phyloP scores from a whole-genome alignment of 2,329 filamentous ascomycete species.

The Phialemoniopsis sp. region DNA sequence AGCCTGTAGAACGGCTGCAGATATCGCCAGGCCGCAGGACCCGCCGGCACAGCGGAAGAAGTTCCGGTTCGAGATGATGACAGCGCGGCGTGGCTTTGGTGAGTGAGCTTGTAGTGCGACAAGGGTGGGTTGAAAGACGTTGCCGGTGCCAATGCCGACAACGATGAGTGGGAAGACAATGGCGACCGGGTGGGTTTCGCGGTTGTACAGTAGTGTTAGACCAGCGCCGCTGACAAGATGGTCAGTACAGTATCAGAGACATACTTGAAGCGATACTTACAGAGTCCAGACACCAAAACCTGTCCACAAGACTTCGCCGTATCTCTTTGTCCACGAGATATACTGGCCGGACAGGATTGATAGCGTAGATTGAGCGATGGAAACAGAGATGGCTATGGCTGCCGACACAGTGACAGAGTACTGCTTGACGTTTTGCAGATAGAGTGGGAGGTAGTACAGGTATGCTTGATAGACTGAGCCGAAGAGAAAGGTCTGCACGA shows the following conservation, averaged over 20 bases:
- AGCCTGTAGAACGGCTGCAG: conserved; percentile 41
- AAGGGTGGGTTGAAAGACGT: conserved; percentile 41
- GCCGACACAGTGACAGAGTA: conserved; percentile 39
- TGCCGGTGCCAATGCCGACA: conserved; percentile 48
- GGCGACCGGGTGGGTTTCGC: conserved; percentile 23
- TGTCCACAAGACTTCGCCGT: conserved; percentile 52
- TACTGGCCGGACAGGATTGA: conserved; percentile 51
- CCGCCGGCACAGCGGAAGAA: conserved; percentile 59
- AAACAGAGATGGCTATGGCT: conserved; percentile 43
- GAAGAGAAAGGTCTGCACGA: conserved; percentile 56
- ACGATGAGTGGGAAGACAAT: conserved; percentile 48
- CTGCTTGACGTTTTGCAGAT: conserved; percentile 50
- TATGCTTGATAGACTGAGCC: conserved; percentile 55
- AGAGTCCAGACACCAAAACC: conserved; percentile 29
- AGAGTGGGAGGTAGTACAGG: conserved; percentile 59
- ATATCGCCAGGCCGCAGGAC: conserved; percentile 52
- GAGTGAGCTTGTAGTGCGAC: conserved; percentile 56
- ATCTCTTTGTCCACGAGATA: conserved; percentile 51
- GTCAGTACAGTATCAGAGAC: too few species aligned
- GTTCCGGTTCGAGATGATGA: conserved; percentile 59
- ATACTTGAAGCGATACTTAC: too few species aligned
- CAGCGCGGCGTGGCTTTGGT: conserved; percentile 51
- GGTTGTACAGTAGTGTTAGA: too few species aligned
- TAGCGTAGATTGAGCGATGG: conserved; percentile 37
- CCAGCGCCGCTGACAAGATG: too few species aligned